These are phyloP conservation scores for Ceratobasidium sp. DNA, from an alignment of 1,284 basidiomycete species.

Conservation along the genomic window DNA sequence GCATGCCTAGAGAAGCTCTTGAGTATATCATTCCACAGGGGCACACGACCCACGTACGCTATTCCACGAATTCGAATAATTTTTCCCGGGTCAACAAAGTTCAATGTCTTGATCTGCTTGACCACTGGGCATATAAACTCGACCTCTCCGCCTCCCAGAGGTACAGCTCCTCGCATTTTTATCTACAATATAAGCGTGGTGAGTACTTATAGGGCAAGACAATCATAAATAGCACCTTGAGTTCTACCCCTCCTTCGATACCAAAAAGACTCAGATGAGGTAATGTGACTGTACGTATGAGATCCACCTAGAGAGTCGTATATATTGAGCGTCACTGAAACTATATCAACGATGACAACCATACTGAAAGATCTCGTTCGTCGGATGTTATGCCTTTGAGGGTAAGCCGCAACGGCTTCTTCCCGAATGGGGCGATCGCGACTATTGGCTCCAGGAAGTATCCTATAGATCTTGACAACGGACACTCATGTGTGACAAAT, in stretches of 20 bases:
- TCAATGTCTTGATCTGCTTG: conserved; percentile 87
- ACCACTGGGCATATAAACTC: conserved; percentile 93
- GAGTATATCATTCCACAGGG: conserved; percentile 18
- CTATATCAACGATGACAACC: not conserved
- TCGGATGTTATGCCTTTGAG: conserved; percentile 92
- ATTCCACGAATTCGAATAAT: conserved; percentile 96
- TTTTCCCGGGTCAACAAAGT: conserved; percentile 90
- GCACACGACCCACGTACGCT: conserved; percentile 67
- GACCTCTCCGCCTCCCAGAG: conserved; percentile 90
- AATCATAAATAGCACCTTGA: conserved; percentile 61
- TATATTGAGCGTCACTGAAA: not conserved
- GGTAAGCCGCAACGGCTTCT: conserved; percentile 83
- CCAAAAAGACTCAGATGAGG: conserved; percentile 93
- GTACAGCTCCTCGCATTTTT: conserved; percentile 90
- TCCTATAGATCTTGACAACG: conserved; percentile 84
- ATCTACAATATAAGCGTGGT: conserved; percentile 63
- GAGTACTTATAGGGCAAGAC: conserved; percentile 36
- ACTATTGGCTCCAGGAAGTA: conserved; percentile 94
- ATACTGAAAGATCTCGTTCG: conserved; percentile 84
- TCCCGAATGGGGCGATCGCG: conserved; percentile 92
- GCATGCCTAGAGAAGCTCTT: conserved; percentile 70
- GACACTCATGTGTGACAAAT: conserved; percentile 83
- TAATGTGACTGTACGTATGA: conserved; percentile 90
- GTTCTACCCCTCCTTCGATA: conserved; percentile 83
- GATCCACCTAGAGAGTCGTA: conserved; percentile 70